Conservation (phyloP, 2,329 filamentous ascomycete species). For the Exophiala xenobiotica region DNA sequence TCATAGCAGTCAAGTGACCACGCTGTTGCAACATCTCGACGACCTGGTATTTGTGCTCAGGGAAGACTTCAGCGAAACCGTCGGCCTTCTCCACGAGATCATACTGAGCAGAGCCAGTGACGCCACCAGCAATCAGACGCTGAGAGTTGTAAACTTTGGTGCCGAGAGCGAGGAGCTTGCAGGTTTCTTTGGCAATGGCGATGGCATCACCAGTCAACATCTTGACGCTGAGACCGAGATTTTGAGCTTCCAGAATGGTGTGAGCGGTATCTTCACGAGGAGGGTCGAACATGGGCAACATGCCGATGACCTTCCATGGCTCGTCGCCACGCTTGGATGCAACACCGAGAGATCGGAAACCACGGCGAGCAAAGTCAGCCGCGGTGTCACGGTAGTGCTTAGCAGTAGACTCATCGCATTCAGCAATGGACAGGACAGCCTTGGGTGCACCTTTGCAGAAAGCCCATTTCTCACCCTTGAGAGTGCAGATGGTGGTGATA, state of each 20-base stretch:
- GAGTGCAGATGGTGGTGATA: slow-evolving; percentile 68
- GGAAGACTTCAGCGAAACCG: slow-evolving; percentile 72
- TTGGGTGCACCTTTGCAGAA: slow-evolving; percentile 78
- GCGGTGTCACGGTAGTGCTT: slow-evolving; percentile 70
- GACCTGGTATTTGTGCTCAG: slow-evolving; percentile 74
- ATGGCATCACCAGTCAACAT: slow-evolving; percentile 81
- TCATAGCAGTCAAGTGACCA: slow-evolving; percentile 73
- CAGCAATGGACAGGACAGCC: slow-evolving; percentile 68
- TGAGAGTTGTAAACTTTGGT: slow-evolving; percentile 81
- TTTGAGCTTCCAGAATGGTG: slow-evolving; percentile 73
- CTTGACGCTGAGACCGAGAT: slow-evolving; percentile 75
- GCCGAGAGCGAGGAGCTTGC: slow-evolving; percentile 76
- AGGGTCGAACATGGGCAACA: slow-evolving; percentile 78
- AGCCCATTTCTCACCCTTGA: slow-evolving; percentile 68
- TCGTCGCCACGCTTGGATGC: slow-evolving; percentile 75
- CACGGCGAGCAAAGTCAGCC: slow-evolving; percentile 72
- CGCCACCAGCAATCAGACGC: slow-evolving; percentile 73
- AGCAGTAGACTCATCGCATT: slow-evolving; percentile 65
- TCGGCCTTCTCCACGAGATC: slow-evolving; percentile 74
- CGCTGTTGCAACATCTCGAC: slow-evolving; percentile 74
- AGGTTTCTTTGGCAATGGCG: slow-evolving; percentile 77
- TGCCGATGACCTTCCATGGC: slow-evolving; percentile 70
- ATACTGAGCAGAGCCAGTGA: slow-evolving; percentile 70
- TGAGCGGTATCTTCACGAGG: slow-evolving; percentile 76
- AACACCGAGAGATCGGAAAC: slow-evolving; percentile 78